A percentile compares a stretch with the other conserved stretches of the same genome.
Conservation (phyloP, 208 protist genomes). For the Leishmania braziliensis region DNA sequence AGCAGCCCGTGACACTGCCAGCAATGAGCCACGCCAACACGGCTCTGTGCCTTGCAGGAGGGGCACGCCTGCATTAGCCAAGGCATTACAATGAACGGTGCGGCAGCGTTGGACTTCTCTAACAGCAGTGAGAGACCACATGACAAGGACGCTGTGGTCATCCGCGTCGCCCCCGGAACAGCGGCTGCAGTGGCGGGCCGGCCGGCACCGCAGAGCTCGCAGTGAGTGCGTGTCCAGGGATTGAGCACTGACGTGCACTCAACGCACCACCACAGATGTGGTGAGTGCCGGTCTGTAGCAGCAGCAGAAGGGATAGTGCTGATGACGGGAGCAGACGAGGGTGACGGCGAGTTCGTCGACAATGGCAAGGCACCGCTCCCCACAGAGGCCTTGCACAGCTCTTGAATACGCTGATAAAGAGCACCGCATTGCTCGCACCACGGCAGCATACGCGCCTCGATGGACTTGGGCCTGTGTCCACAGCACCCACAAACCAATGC, state of each 20-base stretch:
- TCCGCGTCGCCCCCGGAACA: neutral
- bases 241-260: constrained; percentile 30
- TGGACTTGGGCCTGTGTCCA: constrained; percentile 4
- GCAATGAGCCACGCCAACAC: constrained; percentile 16
- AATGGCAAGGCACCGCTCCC: neutral
- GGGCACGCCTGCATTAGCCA: constrained; percentile 48
- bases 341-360: neutral
- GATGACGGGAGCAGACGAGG: neutral
- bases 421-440: constrained; percentile 34
- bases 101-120: constrained; percentile 12
- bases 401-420: constrained; percentile 13
- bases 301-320: neutral
- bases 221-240: constrained; percentile 34
- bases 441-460: constrained; percentile 48
- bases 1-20: constrained; percentile 27
- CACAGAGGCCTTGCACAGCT: neutral
- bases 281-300: neutral
- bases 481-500: constrained; percentile 18
- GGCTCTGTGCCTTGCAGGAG: constrained; percentile 29
- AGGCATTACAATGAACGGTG: constrained; percentile 31
- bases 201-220: constrained; percentile 25
- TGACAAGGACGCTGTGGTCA: neutral
- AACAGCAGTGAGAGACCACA: neutral
- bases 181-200: constrained; percentile 15
- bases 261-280: constrained; percentile 29